Evolutionary conservation across 805 yeast species (phyloP), one percentile per base, ranked within the genome.

Genomic region (Saturnispora bothae): DNA sequence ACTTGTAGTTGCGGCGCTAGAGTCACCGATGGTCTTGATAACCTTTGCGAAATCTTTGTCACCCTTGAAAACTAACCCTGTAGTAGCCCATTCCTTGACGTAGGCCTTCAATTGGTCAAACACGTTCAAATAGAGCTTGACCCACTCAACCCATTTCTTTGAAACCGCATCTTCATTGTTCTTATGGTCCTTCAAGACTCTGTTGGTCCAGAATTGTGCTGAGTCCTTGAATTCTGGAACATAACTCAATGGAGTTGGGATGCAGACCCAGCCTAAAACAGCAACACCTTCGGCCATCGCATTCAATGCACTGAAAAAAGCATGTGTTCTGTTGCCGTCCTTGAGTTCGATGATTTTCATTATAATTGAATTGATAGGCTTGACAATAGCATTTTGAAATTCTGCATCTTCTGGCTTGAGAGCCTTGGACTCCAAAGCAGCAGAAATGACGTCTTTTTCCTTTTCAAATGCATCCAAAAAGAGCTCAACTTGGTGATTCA

Each of bases 141-240:
- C 95, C 97, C 97, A 92, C 41, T 79, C 81, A 19, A 71, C 78
- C 33, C 37, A 28, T 5, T 18, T 23, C 7, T 37, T 16, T 16
- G 41, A 40, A 14, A 28, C 25, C 34, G 83, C 83, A 39, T 63
- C 64, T 28, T 72, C 66, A 48, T 82, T 62, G 15, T 79, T 94
- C 59, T 73, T 85, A 63, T 63, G 77, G 44, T 85, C 95, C 60
- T 88, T 88, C 56, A 88, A 61, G 31, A 89, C 79, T 50, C 95
- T 74, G 62, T 92, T 88, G 9, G 94, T 73, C 86, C 96, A 92
- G 62, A 92, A 92, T 57, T 81, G 89, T 26, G 95, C 83, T 16
- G 94, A 76, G 53, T 92, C 98, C 54, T 80, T 83, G 61, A 78
- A 83, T 47, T 88, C 96, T 3, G 81, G 73, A 40, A 92, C 71